Evolutionary conservation across 441 rosid genomes (phyloP).

Genomic region (Populus tomentosa): DNA sequence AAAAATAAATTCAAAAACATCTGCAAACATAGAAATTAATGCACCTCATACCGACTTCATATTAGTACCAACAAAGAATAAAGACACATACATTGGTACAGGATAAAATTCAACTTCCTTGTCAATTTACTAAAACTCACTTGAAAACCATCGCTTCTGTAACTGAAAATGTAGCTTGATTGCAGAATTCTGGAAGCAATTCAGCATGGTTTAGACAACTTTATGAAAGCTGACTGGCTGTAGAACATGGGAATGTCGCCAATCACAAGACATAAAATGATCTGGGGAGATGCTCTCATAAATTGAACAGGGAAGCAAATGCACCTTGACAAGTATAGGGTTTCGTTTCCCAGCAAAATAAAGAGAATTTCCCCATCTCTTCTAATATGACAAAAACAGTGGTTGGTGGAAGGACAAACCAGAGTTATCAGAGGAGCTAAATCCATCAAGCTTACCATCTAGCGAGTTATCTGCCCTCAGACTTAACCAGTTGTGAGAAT

Average conservation of each 20-base stretch:
- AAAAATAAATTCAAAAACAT: too few relatives aligned
- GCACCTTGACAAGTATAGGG: background rate
- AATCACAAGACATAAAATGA: background rate
- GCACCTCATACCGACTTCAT: background rate
- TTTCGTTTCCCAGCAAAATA: background rate
- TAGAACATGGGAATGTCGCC: background rate
- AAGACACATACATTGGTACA: background rate
- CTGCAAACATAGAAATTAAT: background rate
- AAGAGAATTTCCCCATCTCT: background rate
- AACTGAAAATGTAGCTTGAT: background rate
- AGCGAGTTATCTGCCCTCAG: constrained; percentile 65
- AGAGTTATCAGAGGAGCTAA: background rate
- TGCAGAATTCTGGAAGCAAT: background rate
- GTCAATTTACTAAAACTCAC: constrained; percentile 3
- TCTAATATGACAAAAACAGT: background rate
- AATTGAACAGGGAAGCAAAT: background rate
- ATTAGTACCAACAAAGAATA: background rate
- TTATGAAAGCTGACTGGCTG: background rate
- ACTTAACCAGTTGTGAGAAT: constrained; percentile 86
- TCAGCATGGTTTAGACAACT: background rate
- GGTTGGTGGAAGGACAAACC: too few relatives aligned
- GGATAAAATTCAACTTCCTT: background rate
- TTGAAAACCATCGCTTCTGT: constrained; percentile 12
- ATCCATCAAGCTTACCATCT: background rate
- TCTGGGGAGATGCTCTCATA: background rate